A percentile compares a stretch with the other conserved stretches of the same genome.
These are phyloP conservation scores for Cyclotella baltica DNA, from an alignment of 108 stramenopile species.

Conservation along the genomic window DNA sequence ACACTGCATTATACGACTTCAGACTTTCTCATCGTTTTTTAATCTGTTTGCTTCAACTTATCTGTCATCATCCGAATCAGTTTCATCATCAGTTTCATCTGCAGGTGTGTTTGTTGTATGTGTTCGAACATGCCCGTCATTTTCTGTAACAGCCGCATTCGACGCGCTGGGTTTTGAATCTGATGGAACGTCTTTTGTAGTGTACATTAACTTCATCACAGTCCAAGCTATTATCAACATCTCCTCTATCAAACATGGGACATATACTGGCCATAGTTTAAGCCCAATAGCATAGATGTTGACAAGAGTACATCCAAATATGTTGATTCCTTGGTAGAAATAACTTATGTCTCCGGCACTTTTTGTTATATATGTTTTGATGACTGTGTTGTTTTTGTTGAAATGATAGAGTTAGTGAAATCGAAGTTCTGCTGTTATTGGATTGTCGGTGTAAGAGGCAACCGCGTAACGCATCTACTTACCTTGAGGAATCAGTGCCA, in stretches of 20 bases:
- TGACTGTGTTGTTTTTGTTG: too few relatives aligned
- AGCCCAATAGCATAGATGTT: slow-evolving; percentile 26
- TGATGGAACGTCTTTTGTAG: not conserved
- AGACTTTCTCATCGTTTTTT: too few relatives aligned
- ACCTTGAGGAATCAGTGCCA: slow-evolving; percentile 28
- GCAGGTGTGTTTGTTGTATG: too few relatives aligned
- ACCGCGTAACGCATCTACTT: not conserved
- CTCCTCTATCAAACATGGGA: slow-evolving; percentile 29
- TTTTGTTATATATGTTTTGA: slow-evolving; percentile 21
- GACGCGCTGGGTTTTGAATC: not conserved
- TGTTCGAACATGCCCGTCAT: too few relatives aligned
- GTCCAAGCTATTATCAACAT: slow-evolving; percentile 18
- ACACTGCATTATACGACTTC: too few relatives aligned
- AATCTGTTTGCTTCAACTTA: too few relatives aligned
- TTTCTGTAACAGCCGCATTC: too few relatives aligned
- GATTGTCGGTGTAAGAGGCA: not conserved
- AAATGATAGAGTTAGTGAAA: too few relatives aligned
- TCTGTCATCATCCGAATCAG: too few relatives aligned
- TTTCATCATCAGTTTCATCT: too few relatives aligned
- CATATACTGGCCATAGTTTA: slow-evolving; percentile 26
- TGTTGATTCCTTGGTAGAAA: slow-evolving; percentile 29
- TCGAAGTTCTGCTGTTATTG: too few relatives aligned
- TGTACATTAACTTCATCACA: slow-evolving; percentile 34
- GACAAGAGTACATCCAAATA: slow-evolving; percentile 25
- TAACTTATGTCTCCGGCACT: slow-evolving; percentile 25